Percentiles rank a stretch among this genome's conserved stretches.
These are phyloP conservation scores for Fusarium sp. DNA, from an alignment of 2,329 filamentous ascomycete species.

Conservation along the genomic window DNA sequence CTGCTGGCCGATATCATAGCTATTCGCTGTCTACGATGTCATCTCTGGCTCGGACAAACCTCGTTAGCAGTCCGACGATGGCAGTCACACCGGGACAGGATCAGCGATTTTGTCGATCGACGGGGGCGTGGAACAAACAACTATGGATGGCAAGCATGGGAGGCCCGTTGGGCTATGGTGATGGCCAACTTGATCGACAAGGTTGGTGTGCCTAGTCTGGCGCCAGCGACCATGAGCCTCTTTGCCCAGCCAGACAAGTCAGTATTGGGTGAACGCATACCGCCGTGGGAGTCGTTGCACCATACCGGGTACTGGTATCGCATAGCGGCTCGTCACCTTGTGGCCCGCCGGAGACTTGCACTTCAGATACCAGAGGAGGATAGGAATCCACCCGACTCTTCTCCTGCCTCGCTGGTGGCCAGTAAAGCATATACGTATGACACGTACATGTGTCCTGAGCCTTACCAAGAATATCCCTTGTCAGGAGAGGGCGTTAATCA, in stretches of 20 bases:
- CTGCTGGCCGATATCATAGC: constrained; percentile 84
- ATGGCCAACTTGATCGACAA: constrained; percentile 73
- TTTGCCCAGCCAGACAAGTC: constrained; percentile 70
- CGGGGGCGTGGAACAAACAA: constrained; percentile 87
- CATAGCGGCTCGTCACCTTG: constrained; percentile 68
- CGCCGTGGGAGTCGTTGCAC: constrained; percentile 74
- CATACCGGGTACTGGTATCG: constrained; percentile 77
- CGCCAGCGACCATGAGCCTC: constrained; percentile 57
- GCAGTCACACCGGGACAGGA: constrained; percentile 80
- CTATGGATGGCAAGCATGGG: constrained; percentile 96
- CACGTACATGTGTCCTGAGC: constrained; percentile 74
- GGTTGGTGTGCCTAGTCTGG: constrained; percentile 63
- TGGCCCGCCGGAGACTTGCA: constrained; percentile 65
- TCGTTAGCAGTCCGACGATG: constrained; percentile 84
- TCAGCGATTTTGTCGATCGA: constrained; percentile 82
- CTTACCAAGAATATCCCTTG: constrained; percentile 70
- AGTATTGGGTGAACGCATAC: constrained; percentile 67
- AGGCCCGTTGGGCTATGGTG: constrained; percentile 76
- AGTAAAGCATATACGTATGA: constrained; percentile 71
- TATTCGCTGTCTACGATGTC: constrained; percentile 83
- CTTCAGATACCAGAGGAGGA: constrained; percentile 70
- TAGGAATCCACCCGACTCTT: constrained; percentile 62
- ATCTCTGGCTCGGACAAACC: constrained; percentile 84
- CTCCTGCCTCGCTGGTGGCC: constrained; percentile 59
- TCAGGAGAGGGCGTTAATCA: constrained; percentile 66